phyloP scores from a whole-genome alignment of 768 basidiomycete species.

The Royoungia palumana region DNA sequence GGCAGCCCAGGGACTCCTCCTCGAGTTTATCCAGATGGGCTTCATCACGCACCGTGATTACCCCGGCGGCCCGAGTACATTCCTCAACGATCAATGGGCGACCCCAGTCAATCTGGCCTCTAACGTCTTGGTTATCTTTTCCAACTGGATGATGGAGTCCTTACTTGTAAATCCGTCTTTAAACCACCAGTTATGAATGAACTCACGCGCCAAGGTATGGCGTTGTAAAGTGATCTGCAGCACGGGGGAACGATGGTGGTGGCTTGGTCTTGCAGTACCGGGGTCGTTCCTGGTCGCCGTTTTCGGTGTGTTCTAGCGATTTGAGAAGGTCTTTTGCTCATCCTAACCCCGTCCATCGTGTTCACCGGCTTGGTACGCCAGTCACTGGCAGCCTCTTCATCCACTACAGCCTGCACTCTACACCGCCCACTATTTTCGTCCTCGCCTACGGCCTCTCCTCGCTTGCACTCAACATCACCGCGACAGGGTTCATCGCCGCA shows the following conservation, averaged over 20 bases:
- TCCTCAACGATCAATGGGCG: conserved; percentile 9
- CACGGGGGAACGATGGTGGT: too few species aligned
- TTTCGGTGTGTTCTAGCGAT: too few species aligned
- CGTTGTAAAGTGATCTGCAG: too few species aligned
- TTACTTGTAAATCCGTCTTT: neutral
- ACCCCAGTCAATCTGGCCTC: neutral
- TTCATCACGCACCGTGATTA: conserved; percentile 29
- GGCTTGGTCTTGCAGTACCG: too few species aligned
- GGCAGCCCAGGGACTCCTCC: conserved; percentile 1
- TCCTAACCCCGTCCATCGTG: too few species aligned
- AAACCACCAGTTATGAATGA: too few species aligned
- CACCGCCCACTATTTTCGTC: conserved; percentile 4
- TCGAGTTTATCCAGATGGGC: conserved; percentile 20
- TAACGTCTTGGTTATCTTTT: neutral
- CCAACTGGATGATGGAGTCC: conserved; percentile 11
- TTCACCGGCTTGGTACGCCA: too few species aligned
- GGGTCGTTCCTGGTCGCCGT: too few species aligned
- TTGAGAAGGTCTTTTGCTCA: too few species aligned
- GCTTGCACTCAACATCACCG: conserved; percentile 27
- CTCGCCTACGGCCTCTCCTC: conserved; percentile 26
- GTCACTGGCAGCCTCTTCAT: too few species aligned
- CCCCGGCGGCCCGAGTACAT: conserved; percentile 28
- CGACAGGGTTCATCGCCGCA: conserved; percentile 27
- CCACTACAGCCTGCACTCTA: too few species aligned
- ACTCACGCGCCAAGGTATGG: too few species aligned